Conservation (phyloP, 2,329 filamentous ascomycete genomes). For the Alternaria arborescens region DNA sequence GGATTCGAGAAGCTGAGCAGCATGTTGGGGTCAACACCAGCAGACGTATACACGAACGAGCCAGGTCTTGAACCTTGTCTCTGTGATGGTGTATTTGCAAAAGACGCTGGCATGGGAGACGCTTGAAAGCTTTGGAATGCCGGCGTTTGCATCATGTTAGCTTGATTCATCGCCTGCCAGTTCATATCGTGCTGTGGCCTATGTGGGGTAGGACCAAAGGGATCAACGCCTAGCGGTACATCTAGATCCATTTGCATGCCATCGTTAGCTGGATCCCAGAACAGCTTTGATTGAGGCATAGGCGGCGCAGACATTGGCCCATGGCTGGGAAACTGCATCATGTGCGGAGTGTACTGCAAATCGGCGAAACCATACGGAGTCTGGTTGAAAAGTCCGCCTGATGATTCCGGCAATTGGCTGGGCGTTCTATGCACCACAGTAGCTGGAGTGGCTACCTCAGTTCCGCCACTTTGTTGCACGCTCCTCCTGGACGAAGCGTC, state of each 20-base stretch:
- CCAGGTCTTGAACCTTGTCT: conserved; percentile 31
- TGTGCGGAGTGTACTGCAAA: conserved; percentile 66
- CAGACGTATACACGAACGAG: conserved; percentile 49
- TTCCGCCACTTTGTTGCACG: conserved; percentile 40
- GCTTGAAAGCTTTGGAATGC: conserved; percentile 46
- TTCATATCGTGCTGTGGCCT: conserved; percentile 41
- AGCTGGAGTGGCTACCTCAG: conserved; percentile 44
- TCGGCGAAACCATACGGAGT: conserved; percentile 59
- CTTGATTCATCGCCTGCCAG: conserved; percentile 45
- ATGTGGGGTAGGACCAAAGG: conserved; percentile 48
- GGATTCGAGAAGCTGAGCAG: conserved; percentile 53
- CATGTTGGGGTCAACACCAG: conserved; percentile 59
- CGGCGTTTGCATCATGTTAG: conserved; percentile 45
- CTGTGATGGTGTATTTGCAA: conserved; percentile 31
- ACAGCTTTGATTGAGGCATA: conserved; percentile 59
- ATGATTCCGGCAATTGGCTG: conserved; percentile 33
- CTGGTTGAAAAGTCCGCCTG: conserved; percentile 46
- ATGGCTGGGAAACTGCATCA: conserved; percentile 62
- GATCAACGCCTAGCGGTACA: conserved; percentile 41
- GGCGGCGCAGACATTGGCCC: conserved; percentile 65
- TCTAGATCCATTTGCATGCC: conserved; percentile 47
- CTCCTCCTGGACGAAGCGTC: conserved; percentile 61
- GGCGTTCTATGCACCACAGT: conserved; percentile 55
- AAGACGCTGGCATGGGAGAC: conserved; percentile 36
- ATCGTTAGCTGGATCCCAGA: conserved; percentile 48